A percentile compares a stretch with the other conserved stretches of the same genome.
Evolutionary conservation across 352 stramenopile species (phyloP).

Genomic region (Plasmopara halstedii): DNA sequence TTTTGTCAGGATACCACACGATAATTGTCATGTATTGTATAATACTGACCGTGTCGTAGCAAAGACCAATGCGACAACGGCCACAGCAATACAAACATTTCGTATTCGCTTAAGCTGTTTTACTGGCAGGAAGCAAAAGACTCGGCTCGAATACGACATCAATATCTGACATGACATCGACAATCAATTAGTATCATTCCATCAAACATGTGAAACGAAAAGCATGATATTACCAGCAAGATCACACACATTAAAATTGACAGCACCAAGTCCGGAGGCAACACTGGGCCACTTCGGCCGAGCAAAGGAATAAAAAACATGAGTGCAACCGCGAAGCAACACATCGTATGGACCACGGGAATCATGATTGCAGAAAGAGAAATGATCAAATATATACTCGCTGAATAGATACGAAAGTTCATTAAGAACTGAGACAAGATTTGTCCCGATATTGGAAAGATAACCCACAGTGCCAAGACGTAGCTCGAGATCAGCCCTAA

Average conservation of each 20-base stretch:
- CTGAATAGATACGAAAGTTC: constrained; percentile 26
- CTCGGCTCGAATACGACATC: constrained; percentile 46
- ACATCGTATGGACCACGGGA: constrained; percentile 54
- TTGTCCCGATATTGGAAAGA: constrained; percentile 53
- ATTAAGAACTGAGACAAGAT: constrained; percentile 33
- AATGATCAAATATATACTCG: constrained; percentile 37
- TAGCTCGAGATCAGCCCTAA: constrained; percentile 52
- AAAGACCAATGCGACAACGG: constrained; percentile 28
- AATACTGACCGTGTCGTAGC: constrained; percentile 55
- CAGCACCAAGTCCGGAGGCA: constrained; percentile 51
- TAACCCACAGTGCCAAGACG: constrained; percentile 48
- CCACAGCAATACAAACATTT: constrained; percentile 32
- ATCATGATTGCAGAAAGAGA: constrained; percentile 42
- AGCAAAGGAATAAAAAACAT: constrained; percentile 75
- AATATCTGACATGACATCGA: constrained; percentile 23
- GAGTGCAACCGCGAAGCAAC: constrained; percentile 45
- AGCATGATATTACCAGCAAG: constrained; percentile 30
- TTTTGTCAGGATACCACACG: too few species aligned
- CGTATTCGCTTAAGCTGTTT: constrained; percentile 33
- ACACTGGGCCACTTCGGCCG: constrained; percentile 42
- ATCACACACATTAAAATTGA: constrained; percentile 41
- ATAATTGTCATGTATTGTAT: too few species aligned
- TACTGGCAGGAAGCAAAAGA: constrained; percentile 62
- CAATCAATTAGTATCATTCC: constrained; percentile 1
- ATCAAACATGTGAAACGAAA: not conserved